phyloP scores from a whole-genome alignment of 208 protist species.

The Leishmania amazonensis region DNA sequence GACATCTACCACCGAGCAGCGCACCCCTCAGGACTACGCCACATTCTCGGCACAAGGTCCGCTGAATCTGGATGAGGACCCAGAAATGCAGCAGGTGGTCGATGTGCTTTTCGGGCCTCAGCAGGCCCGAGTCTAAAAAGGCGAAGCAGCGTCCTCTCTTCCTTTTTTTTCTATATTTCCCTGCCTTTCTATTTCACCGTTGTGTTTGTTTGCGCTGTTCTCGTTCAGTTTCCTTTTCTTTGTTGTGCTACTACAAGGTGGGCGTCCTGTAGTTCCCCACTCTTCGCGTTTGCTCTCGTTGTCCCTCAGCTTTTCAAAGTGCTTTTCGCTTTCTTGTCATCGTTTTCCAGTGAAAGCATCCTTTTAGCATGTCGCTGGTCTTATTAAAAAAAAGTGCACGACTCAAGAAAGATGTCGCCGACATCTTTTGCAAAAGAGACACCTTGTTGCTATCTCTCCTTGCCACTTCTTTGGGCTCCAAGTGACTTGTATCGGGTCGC shows the following conservation, averaged over 20 bases:
- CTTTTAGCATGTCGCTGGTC: not conserved
- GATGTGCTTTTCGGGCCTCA: slow-evolving; percentile 55
- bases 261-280: not conserved
- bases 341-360: not conserved
- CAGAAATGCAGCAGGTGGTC: slow-evolving; percentile 66
- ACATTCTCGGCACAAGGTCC: slow-evolving; percentile 60
- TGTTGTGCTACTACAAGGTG: not conserved
- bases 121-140: not conserved
- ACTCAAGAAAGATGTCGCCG: not conserved
- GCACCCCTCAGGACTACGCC: slow-evolving; percentile 54
- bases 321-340: not conserved
- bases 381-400: not conserved
- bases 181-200: not conserved
- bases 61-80: slow-evolving; percentile 61
- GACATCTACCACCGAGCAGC: slow-evolving; percentile 26
- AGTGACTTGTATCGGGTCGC: not conserved
- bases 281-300: not conserved
- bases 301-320: not conserved
- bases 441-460: not conserved
- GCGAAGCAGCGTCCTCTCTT: not conserved
- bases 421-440: not conserved
- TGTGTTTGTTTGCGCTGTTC: not conserved
- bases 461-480: not conserved
- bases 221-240: not conserved
- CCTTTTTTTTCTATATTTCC: not conserved